Evolutionary conservation across 129 eudicot genomes (phyloP), one percentile per base, ranked within the genome.

Genomic region (Helichrysum umbraculigerum): DNA sequence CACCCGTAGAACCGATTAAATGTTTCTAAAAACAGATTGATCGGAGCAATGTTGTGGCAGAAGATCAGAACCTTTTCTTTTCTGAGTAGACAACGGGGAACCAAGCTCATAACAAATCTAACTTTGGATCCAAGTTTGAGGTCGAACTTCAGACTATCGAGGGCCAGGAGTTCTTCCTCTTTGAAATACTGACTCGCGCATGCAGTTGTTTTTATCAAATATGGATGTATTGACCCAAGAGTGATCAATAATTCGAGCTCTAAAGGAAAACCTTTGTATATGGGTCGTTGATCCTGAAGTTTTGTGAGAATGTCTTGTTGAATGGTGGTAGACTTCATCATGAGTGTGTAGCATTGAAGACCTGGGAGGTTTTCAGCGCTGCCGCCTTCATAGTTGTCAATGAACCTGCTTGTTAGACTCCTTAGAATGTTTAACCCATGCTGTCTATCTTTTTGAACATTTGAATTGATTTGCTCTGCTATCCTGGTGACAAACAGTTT

Each of bases 31-130:
- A 95, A 89, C n/a, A 95, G 92, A 57, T 87, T 95, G 28, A 95
- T 95, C 1, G 99, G 99, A 57, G 99, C 97, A 33, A 95, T 95
- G 78, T 95, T 95, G 82, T 95, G 99, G 87, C 99, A 95, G 83
- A 95, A 95, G 73, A 95, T 91, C 6, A 95, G 67, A 42, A 95
- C 88, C 67, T 95, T 95, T 83, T 95, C 99, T 72, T 83, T 88
- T 22, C 97, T 81, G 3, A 91, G 85, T 32, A 91, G 91, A 74
- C 94, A 89, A 28, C 93, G 82, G 0, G 97, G 99, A n/a, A 95
- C 81, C 5, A 95, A 82, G 77, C 90, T 90, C 91, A 95, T 87
- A 0, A 95, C 97, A 19, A 95, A 95, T 54, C 88, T 78, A 64
- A 95, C 97, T 81, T 95, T 95, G 0, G 99, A 89, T 15, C 99